Evolutionary conservation across 768 basidiomycete genomes (phyloP).

Genomic region (Collybiopsis confluens): DNA sequence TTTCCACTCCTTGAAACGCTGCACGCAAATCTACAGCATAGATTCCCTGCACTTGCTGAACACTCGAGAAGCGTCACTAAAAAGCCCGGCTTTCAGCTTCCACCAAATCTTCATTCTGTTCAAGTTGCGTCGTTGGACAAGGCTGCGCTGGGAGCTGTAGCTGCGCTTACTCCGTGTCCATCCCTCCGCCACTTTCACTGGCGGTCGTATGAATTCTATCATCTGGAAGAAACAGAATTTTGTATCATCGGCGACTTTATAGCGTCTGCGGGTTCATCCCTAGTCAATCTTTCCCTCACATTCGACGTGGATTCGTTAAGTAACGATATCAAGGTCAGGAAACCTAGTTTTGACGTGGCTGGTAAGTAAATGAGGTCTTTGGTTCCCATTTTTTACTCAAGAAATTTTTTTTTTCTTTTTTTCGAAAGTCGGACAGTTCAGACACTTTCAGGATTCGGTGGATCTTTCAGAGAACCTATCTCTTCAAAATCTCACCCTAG

Average conservation of each 20-base stretch:
- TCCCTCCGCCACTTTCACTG: constrained; percentile 5
- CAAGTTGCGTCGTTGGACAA: background rate
- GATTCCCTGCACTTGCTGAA: background rate
- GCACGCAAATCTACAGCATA: background rate
- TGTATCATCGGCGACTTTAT: background rate
- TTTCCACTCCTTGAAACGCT: constrained; percentile 6
- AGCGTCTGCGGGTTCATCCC: constrained; percentile 2
- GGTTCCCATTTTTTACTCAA: background rate
- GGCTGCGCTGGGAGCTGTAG: background rate
- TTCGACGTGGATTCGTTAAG: background rate
- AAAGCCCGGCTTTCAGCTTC: background rate
- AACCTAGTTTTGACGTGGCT: background rate
- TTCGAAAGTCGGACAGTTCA: background rate
- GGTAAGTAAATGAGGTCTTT: background rate
- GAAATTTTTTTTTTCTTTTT: background rate
- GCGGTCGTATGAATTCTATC: constrained; percentile 2
- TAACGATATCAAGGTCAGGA: background rate
- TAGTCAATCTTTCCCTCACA: background rate
- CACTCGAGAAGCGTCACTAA: too few relatives aligned
- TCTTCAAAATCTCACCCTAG: background rate
- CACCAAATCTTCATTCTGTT: background rate
- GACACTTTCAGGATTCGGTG: constrained; percentile 2
- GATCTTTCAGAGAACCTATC: background rate
- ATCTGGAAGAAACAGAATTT: background rate
- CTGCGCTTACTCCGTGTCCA: background rate